A percentile compares a stretch with the other conserved stretches of the same genome.
Evolutionary conservation across 2,329 filamentous ascomycete genomes (phyloP).

Genomic region (Ceratocystis variospora): DNA sequence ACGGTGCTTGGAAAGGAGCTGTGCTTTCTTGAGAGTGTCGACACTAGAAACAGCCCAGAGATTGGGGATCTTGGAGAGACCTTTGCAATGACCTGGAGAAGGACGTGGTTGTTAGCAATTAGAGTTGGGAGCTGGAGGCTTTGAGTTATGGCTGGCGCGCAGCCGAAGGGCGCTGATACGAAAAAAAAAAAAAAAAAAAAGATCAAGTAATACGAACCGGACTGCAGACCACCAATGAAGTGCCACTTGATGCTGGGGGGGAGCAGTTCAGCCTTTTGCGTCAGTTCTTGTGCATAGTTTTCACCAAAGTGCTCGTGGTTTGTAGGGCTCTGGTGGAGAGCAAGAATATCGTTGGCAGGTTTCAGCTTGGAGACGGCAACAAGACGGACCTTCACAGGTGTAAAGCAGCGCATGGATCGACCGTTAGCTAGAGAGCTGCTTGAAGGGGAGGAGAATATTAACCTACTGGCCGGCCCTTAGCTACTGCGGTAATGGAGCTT

Average conservation of each 20-base stretch:
- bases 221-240: slow-evolving; percentile 90
- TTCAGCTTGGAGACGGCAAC: slow-evolving; percentile 96
- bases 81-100: slow-evolving; percentile 69
- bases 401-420: background rate
- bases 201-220: slow-evolving; percentile 30
- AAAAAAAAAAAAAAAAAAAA: too few relatives aligned
- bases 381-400: slow-evolving; percentile 50
- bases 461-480: slow-evolving; percentile 42
- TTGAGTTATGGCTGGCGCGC: slow-evolving; percentile 3
- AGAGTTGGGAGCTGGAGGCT: background rate
- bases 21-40: slow-evolving; percentile 76
- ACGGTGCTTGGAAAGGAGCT: slow-evolving; percentile 64
- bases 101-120: slow-evolving; percentile 10
- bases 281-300: slow-evolving; percentile 86
- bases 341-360: slow-evolving; percentile 77
- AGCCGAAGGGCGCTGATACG: background rate
- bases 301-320: slow-evolving; percentile 77
- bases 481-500: slow-evolving; percentile 41
- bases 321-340: slow-evolving; percentile 52
- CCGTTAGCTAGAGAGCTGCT: background rate
- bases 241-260: slow-evolving; percentile 76
- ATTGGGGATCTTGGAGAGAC: slow-evolving; percentile 72
- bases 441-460: background rate
- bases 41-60: slow-evolving; percentile 87
- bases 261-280: slow-evolving; percentile 69